Evolutionary conservation across 768 basidiomycete genomes (phyloP).

Genomic region (Boletus rubroflammeus): DNA sequence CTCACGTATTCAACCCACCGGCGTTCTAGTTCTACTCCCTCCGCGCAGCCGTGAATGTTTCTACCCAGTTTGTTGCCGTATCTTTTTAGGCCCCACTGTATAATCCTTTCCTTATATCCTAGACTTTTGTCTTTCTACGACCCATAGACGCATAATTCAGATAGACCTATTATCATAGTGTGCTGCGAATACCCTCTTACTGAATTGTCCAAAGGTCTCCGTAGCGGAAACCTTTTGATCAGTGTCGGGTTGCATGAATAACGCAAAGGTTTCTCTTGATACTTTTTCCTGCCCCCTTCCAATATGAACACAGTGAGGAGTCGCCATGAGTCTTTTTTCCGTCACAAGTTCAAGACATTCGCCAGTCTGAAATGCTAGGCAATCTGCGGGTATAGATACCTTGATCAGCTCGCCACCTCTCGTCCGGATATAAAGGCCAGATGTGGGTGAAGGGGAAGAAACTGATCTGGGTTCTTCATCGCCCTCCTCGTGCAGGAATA

Average conservation of each 20-base stretch:
- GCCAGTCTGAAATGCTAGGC: conserved; percentile 94
- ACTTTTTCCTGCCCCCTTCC: conserved; percentile 53
- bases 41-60: conserved; percentile 19
- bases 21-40: conserved; percentile 36
- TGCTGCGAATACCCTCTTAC: conserved; percentile 69
- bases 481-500: conserved; percentile 64
- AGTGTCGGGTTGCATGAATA: conserved; percentile 88
- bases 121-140: not conserved
- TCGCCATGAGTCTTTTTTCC: conserved; percentile 74
- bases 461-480: conserved; percentile 45
- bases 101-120: conserved; percentile 8
- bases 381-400: conserved; percentile 80
- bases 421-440: conserved; percentile 90
- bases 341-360: conserved; percentile 93
- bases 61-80: not conserved
- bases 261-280: conserved; percentile 82
- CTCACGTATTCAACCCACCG: conserved; percentile 42
- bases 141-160: conserved; percentile 18
- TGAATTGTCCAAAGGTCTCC: conserved; percentile 88
- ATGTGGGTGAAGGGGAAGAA: conserved; percentile 64
- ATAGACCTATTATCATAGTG: conserved; percentile 36
- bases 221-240: conserved; percentile 64
- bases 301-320: conserved; percentile 90
- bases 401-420: conserved; percentile 75
- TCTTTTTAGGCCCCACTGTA: not conserved